Conservation (phyloP, 2,329 filamentous ascomycete species). For the Aureobasidium mangrovei region DNA sequence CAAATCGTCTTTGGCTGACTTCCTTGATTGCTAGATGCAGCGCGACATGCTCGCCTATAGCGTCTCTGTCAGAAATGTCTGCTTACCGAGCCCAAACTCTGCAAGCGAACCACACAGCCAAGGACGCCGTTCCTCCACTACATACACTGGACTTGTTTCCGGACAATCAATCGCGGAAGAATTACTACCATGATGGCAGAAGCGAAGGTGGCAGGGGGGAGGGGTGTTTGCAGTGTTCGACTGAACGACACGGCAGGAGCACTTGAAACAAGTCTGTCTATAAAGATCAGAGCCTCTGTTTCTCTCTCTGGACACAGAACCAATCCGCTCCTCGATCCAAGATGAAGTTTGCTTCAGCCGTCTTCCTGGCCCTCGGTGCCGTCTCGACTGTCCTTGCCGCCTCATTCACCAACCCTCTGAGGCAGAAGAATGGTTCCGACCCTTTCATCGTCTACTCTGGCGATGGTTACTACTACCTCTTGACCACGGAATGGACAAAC, state of each 20-base stretch:
- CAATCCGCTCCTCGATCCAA: background rate
- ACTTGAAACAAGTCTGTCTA: no score
- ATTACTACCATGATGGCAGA: background rate
- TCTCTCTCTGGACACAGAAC: background rate
- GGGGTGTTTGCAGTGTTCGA: background rate
- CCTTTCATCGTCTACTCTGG: slow-evolving; percentile 43
- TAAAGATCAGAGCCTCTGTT: no score
- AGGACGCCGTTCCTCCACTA: background rate
- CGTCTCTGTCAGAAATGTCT: background rate
- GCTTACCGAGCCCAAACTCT: background rate
- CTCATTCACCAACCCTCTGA: slow-evolving; percentile 46
- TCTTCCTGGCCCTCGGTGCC: slow-evolving; percentile 9
- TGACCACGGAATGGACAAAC: slow-evolving; percentile 49
- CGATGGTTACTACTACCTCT: slow-evolving; percentile 49
- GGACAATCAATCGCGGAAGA: background rate
- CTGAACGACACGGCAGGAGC: no score
- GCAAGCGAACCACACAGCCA: background rate
- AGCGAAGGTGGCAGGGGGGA: background rate
- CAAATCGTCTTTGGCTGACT: no score
- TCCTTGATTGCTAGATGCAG: background rate
- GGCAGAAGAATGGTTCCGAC: slow-evolving; percentile 42
- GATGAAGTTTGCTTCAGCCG: slow-evolving; percentile 12
- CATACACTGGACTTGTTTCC: background rate
- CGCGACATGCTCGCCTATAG: background rate
- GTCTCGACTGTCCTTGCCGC: slow-evolving; percentile 22